Base-by-base conservation (phyloP, 108 stramenopile genomes). In the Conticribra weissflogii region DNA sequence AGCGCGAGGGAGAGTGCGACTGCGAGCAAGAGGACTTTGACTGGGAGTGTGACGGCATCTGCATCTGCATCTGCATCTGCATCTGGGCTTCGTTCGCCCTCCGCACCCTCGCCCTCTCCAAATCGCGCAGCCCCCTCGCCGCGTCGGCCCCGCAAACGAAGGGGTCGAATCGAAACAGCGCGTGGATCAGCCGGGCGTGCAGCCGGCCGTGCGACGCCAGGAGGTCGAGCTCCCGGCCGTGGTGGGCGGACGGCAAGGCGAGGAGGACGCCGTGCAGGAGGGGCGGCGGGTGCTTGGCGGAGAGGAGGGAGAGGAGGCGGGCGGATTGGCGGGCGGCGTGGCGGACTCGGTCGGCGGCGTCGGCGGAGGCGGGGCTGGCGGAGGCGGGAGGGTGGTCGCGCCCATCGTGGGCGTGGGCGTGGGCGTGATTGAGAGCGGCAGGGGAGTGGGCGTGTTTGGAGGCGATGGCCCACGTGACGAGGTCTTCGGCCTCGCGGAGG, bases 371-470 rank as follows among this genome's bases (percentile, higher is more conserved):
- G 22, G 51, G 30, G 22, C 53, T 33, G 18, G 18, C 9, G 2
- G 41, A 3, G 8, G 48, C 29, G n/a, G n/a, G n/a, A n/a, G n/a
- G n/a, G n/a, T n/a, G n/a, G n/a, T n/a, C n/a, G n/a, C n/a, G n/a
- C n/a, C n/a, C n/a, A 27, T 33, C 53, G 12, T 17, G 0, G 30
- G 5, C 15, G 18, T 24, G 18, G 17, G 2, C 23, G 36, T 22
- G 3, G 27, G 3, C 16, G 36, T 65, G 32, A 30, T 65, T 54
- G 17, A 22, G 64, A 46, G 4, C 22, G 1, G 47, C 36, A 21
- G 75, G 54, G 0, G 76, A 66, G 34, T 72, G 67, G 47, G 72
- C 78, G 34, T 79, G 78, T 54, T 72, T 79, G 61, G 71, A 68
- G 0, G 66, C 61, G 7, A 79, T 46, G n/a, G 78, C 78, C 59